Base-by-base conservation (phyloP, 2,329 filamentous ascomycete species). In the Colletotrichum somersetense region DNA sequence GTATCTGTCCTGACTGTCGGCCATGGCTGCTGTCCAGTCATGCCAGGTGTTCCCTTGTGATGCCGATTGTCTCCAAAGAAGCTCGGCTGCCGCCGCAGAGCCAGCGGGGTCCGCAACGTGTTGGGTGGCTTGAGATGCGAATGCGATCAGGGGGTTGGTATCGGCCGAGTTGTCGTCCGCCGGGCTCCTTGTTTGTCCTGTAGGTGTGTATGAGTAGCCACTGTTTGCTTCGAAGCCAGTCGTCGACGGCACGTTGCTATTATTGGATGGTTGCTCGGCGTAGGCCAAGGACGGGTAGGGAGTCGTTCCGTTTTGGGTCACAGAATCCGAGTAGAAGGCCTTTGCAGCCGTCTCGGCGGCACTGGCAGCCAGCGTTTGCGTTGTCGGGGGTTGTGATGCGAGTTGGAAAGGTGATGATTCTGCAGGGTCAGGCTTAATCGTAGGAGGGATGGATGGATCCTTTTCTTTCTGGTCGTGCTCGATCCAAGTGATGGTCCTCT, bases 1-100 rank as follows among this genome's bases (percentile, higher is more conserved):
- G 77, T 85, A 88, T 33, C 85, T 81, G 56, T 87, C 85, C 69
- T 86, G 85, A 44, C 79, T 84, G 74, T 87, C 84, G 44, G 84
- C 82, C 38, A 89, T 85, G 65, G 86, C 85, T 0, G 83, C 81
- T 11, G 86, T 85, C 87, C 87, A 89, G 78, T 88, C 85, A 20
- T 87, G 83, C 87, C 87, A 89, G 0, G 85, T 81, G 72, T 85
- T 88, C 10, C 80, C 82, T 4, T 79, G 77, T 14, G 74, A 73
- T 5, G 70, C 61, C 5, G 48, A 52, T 16, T 77, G 75, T 46
- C 78, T 78, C 80, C 78, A 83, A 74, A 81, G 77, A 71, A 78
- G 77, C n/a, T 80, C 79, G 6, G 78, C 64, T 0, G 75, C 56
- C 8, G 77, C 72, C 40, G 78, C 75, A 8, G 75, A 53, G 16